These are phyloP conservation scores for Thamnidium elegans DNA, from an alignment of 192 early-diverging fungal species.

Conservation along the genomic window DNA sequence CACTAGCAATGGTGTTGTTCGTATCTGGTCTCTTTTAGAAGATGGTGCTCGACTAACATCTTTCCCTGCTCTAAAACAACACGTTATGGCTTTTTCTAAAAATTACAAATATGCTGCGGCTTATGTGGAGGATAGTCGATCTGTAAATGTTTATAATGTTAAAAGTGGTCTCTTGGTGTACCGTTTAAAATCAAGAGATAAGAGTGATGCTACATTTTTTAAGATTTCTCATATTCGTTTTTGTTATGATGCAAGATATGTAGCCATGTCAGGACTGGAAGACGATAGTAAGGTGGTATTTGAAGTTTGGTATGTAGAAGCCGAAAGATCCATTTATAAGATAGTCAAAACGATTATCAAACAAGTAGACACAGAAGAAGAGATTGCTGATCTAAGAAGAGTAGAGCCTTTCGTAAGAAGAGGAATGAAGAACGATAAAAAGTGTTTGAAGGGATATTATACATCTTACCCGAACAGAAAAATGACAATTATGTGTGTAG, in stretches of 20 bases:
- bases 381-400: no score
- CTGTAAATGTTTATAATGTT: not conserved
- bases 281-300: not conserved
- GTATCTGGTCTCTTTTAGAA: constrained; percentile 6
- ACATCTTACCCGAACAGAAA: no score
- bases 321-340: not conserved
- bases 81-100: constrained; percentile 9
- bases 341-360: not conserved
- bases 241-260: not conserved
- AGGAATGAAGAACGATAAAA: no score
- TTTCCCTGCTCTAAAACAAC: not conserved
- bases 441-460: no score
- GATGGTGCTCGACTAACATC: constrained; percentile 3
- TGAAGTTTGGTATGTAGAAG: not conserved
- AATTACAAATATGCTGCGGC: not conserved
- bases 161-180: not conserved
- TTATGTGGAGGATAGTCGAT: not conserved
- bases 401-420: no score
- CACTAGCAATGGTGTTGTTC: not conserved
- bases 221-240: constrained; percentile 3
- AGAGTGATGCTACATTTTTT: not conserved
- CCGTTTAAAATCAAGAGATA: not conserved
- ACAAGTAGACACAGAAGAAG: not conserved
- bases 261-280: not conserved
- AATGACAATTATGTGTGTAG: not conserved